Evolutionary conservation across 2,329 filamentous ascomycete species (phyloP).

Genomic region (Ophiostoma sp.): DNA sequence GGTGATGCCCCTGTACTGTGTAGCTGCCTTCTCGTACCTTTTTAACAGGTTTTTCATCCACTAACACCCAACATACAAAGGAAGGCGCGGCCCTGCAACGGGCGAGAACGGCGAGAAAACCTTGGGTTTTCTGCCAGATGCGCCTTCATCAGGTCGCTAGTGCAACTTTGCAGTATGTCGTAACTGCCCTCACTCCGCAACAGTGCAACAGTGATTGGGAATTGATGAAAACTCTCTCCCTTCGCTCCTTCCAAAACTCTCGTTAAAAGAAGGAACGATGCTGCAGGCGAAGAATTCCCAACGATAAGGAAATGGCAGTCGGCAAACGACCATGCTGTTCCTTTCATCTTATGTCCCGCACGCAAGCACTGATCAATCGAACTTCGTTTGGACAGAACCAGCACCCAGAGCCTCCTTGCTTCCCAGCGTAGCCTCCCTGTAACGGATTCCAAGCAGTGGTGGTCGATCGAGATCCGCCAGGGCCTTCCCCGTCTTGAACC

Average conservation of each 20-base stretch:
- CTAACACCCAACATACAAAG: neutral
- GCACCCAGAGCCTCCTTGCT: neutral
- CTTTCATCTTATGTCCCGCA: neutral
- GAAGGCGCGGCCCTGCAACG: neutral
- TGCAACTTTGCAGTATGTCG: neutral
- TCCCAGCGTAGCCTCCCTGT: neutral
- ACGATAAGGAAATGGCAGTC: neutral
- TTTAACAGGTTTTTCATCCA: neutral
- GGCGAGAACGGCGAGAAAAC: neutral
- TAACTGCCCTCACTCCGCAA: neutral
- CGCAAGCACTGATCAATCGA: neutral
- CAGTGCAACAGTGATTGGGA: neutral
- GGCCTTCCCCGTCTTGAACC: neutral
- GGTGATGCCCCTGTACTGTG: neutral
- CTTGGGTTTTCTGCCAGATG: neutral
- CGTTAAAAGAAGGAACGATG: no score
- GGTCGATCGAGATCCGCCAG: slow-evolving; percentile 7
- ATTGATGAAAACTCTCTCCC: neutral
- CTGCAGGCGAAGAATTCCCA: neutral
- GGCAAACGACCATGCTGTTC: neutral
- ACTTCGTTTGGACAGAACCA: no score
- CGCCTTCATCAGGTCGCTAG: neutral
- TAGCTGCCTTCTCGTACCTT: neutral
- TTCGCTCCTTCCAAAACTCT: neutral
- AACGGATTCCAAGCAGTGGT: neutral